Conservation (phyloP, 2,329 filamentous ascomycete genomes). For the Colletotrichum simmondsii region DNA sequence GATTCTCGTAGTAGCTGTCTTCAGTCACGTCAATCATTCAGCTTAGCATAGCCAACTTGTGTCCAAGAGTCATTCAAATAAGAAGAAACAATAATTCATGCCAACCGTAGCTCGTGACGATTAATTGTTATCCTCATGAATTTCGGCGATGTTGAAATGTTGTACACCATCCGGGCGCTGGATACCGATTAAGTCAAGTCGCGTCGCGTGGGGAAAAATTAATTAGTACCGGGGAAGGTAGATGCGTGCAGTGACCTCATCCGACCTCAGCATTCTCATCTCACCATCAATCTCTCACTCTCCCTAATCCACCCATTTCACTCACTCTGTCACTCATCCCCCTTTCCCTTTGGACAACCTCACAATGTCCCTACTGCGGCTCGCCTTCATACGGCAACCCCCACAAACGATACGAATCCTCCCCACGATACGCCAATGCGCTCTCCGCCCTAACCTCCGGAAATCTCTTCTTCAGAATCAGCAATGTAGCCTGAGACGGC, state of each 20-base stretch:
- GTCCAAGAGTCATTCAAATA: neutral
- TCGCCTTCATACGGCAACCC: constrained; percentile 1
- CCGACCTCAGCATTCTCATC: constrained; percentile 10
- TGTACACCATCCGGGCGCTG: neutral
- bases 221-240: neutral
- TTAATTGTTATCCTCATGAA: neutral
- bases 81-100: neutral
- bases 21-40: neutral
- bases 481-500: constrained; percentile 17
- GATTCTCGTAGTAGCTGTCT: neutral
- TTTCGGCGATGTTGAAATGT: neutral
- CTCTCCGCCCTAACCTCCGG: constrained; percentile 11
- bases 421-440: constrained; percentile 11
- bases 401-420: neutral
- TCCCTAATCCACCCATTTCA: neutral
- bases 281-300: constrained; percentile 16
- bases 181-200: neutral
- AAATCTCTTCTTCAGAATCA: constrained; percentile 25
- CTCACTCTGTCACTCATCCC: neutral
- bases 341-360: neutral
- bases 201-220: constrained; percentile 13
- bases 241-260: constrained; percentile 25
- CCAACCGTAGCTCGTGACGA: neutral
- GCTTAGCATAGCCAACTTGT: neutral
- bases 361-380: constrained; percentile 21